A percentile compares a stretch with the other conserved stretches of the same genome.
Evolutionary conservation across 106 monocot species (phyloP).

Genomic region (Narthecium ossifragum): DNA sequence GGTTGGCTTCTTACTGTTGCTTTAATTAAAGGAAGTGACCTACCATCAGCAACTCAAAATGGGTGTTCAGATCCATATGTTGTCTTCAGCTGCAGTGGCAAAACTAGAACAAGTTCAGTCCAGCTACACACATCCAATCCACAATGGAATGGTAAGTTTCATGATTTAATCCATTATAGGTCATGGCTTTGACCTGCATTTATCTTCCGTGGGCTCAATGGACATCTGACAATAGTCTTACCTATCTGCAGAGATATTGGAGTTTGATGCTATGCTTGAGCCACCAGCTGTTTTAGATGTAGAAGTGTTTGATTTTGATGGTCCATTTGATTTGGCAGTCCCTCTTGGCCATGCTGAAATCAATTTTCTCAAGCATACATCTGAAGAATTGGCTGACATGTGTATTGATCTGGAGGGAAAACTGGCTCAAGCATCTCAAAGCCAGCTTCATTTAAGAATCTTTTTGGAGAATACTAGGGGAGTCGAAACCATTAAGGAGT

Average conservation of each 20-base stretch:
- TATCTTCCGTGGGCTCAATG: neutral
- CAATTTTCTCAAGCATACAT: constrained; percentile 46
- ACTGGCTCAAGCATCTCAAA: constrained; percentile 34
- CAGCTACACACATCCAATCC: constrained; percentile 64
- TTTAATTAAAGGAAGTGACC: constrained; percentile 49
- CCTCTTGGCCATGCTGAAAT: constrained; percentile 61
- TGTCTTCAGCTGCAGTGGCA: constrained; percentile 54
- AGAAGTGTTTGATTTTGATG: constrained; percentile 58
- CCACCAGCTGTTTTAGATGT: constrained; percentile 63
- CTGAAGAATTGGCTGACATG: constrained; percentile 53
- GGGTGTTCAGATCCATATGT: constrained; percentile 55
- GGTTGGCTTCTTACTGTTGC: constrained; percentile 75
- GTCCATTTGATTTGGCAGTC: constrained; percentile 40
- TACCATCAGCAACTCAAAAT: constrained; percentile 24
- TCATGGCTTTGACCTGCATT: neutral
- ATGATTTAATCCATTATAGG: too few species aligned
- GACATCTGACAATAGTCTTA: neutral
- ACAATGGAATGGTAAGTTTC: constrained; percentile 66
- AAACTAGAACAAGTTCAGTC: constrained; percentile 65
- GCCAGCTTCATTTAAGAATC: constrained; percentile 49
- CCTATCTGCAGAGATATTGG: constrained; percentile 48
- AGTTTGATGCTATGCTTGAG: constrained; percentile 72
- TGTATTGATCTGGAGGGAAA: constrained; percentile 61
- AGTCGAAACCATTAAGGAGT: constrained; percentile 33
- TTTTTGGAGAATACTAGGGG: constrained; percentile 63